These are phyloP conservation scores for Serendipita sp. DNA, from an alignment of 1,284 basidiomycete species.

Conservation along the genomic window DNA sequence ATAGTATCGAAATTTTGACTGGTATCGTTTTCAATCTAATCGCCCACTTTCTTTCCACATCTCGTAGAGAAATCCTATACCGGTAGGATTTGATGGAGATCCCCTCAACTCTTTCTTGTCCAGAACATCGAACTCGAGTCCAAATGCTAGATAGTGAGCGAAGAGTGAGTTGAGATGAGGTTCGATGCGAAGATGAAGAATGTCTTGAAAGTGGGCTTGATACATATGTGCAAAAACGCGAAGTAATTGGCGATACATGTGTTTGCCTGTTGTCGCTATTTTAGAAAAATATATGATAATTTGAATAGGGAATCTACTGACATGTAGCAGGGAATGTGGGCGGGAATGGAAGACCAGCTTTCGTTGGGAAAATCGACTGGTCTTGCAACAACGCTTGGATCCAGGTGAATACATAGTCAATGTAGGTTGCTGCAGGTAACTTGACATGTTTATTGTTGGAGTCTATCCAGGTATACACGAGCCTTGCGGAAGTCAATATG, in stretches of 20 bases:
- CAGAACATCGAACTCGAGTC: constrained; percentile 52
- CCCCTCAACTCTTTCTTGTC: constrained; percentile 59
- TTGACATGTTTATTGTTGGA: constrained; percentile 87
- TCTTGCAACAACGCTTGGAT: constrained; percentile 88
- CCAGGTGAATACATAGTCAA: constrained; percentile 99
- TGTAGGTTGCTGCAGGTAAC: constrained; percentile 90
- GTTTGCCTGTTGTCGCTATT: constrained; percentile 49
- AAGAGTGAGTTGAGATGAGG: constrained; percentile 98
- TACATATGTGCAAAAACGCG: constrained; percentile 97
- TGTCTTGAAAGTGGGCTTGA: constrained; percentile 84
- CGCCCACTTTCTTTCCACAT: not conserved
- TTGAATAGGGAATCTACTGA: not conserved
- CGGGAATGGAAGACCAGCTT: constrained; percentile 42
- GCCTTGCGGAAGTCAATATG: constrained; percentile 29
- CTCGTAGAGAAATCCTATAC: constrained; percentile 11
- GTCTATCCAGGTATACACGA: constrained; percentile 98
- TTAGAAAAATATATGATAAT: not conserved
- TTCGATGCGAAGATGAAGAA: constrained; percentile 87
- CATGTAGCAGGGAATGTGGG: not conserved
- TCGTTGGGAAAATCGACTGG: constrained; percentile 88
- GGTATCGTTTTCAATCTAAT: not conserved
- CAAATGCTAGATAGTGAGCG: constrained; percentile 91
- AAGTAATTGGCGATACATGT: constrained; percentile 92
- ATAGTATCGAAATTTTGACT: not conserved
- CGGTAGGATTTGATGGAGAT: constrained; percentile 23